Evolutionary conservation across 108 stramenopile species (phyloP), one percentile per base, ranked within the genome.

Genomic region (Stephanodiscus triporus): DNA sequence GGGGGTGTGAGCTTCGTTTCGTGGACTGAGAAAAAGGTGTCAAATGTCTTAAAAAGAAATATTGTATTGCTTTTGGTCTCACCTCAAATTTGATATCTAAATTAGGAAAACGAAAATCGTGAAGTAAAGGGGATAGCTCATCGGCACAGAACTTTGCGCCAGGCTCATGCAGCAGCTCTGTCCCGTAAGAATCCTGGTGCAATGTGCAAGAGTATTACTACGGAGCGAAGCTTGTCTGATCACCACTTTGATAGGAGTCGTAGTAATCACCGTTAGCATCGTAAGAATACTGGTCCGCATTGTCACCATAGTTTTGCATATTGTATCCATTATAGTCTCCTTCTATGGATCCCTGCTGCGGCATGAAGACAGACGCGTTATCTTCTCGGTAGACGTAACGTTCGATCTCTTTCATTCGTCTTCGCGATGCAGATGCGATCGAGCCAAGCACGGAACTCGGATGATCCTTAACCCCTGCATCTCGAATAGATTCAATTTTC

Each of bases 391-490:
- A 36, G 30, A 59, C 30, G 16, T 36, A 59, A 34, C 58, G 58
- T 7, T 59, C 58, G 5, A 59, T 59, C 58, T 59, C 58, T 36
- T 59, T 59, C 58, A 59, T 36, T 32, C 14, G 58, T 17, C 30
- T 10, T 59, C 30, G 19, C 10, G 57, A 29, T 37, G 58, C 27
- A 9, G 58, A 59, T 11, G 58, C 58, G 23, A 59, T 29, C 1
- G 58, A 59, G 19, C 58, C 58, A 16, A 59, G 58, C 27, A 34
- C 16, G 10, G 58, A 59, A 36, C 16, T 32, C n/a, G 58, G 58
- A 4, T 17, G 27, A 36, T 34, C 58, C 32, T 59, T 59, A 34
- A 34, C 19, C 16, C 58, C 58, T 1, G 58, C 34, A 36, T 59
- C 58, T 59, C 58, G 10, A 17, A 59, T 13, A 19, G 58, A 59